Evolutionary conservation across 176 grass and related monocot species (phyloP).

Genomic region (Hordeum marinum): DNA sequence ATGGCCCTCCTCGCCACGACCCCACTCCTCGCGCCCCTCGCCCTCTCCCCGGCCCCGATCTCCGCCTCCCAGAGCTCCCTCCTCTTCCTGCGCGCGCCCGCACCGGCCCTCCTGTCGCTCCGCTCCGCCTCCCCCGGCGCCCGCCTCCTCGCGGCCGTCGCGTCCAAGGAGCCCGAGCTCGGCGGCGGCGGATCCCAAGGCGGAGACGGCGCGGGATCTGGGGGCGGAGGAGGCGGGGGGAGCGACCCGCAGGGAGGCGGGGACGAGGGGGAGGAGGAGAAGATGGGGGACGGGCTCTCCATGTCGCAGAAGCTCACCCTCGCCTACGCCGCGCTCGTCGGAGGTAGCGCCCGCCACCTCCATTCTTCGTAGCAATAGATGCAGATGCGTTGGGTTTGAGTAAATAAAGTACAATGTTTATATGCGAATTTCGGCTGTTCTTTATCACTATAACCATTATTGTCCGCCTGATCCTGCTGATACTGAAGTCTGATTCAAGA

Average conservation of each 20-base stretch:
- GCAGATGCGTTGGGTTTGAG: neutral
- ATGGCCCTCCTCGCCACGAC: conserved; percentile 44
- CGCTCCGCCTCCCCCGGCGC: neutral
- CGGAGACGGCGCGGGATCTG: conserved; percentile 11
- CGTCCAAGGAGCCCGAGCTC: conserved; percentile 27
- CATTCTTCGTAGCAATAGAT: neutral
- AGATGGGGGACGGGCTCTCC: conserved; percentile 45
- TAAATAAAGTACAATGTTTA: neutral
- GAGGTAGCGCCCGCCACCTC: conserved; percentile 35
- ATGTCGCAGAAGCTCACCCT: conserved; percentile 96
- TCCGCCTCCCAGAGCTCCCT: conserved; percentile 28
- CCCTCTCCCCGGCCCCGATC: neutral
- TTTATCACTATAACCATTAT: neutral
- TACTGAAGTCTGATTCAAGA: neutral
- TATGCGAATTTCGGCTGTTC: neutral
- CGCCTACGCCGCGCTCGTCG: conserved; percentile 78
- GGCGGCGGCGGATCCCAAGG: conserved; percentile 29
- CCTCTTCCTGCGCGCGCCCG: neutral
- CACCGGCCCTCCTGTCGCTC: neutral
- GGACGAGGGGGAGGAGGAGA: conserved; percentile 35
- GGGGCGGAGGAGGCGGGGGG: neutral
- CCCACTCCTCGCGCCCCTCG: conserved; percentile 33
- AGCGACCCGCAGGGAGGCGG: conserved; percentile 1
- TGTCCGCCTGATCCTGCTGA: neutral
- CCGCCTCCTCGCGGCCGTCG: conserved; percentile 29